These are phyloP conservation scores for Pleurotus sapidus DNA, from an alignment of 768 basidiomycete genomes.

Conservation along the genomic window DNA sequence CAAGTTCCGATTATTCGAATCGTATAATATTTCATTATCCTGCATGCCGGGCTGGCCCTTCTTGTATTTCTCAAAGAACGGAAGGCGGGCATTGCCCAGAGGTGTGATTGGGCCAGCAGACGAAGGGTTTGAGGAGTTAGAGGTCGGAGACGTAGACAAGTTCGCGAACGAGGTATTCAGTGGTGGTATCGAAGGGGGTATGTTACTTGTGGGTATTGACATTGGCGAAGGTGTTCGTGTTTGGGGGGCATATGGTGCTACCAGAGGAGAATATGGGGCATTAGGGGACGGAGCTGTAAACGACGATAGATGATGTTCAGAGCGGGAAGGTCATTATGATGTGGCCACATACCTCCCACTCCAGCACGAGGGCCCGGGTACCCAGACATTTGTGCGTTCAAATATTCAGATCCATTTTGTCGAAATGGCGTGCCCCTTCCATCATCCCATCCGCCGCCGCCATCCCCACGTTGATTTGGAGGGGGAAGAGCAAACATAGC, in stretches of 20 bases:
- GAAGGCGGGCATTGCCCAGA: conserved; percentile 30
- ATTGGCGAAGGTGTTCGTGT: conserved; percentile 7
- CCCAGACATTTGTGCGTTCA: conserved; percentile 1
- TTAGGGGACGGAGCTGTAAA: conserved; percentile 4
- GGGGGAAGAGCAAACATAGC: conserved; percentile 38
- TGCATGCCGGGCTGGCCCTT: conserved; percentile 22
- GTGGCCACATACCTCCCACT: neutral
- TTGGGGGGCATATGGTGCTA: neutral
- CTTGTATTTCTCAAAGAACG: conserved; percentile 59
- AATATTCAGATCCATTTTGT: conserved; percentile 1
- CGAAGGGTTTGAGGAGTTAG: conserved; percentile 20
- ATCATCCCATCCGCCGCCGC: conserved; percentile 6
- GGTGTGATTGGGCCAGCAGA: conserved; percentile 12
- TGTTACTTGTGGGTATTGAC: neutral
- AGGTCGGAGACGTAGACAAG: conserved; percentile 12
- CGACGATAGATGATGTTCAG: neutral
- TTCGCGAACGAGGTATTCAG: conserved; percentile 1
- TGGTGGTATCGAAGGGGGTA: conserved; percentile 3
- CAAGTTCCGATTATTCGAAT: conserved; percentile 8
- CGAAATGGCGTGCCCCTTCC: conserved; percentile 3
- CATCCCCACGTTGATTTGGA: conserved; percentile 5
- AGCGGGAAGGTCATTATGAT: neutral
- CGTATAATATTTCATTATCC: conserved; percentile 4
- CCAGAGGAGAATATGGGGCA: neutral
- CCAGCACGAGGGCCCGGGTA: neutral